phyloP scores from a whole-genome alignment of 345 rosid species.

The Rhizophora apiculata region DNA sequence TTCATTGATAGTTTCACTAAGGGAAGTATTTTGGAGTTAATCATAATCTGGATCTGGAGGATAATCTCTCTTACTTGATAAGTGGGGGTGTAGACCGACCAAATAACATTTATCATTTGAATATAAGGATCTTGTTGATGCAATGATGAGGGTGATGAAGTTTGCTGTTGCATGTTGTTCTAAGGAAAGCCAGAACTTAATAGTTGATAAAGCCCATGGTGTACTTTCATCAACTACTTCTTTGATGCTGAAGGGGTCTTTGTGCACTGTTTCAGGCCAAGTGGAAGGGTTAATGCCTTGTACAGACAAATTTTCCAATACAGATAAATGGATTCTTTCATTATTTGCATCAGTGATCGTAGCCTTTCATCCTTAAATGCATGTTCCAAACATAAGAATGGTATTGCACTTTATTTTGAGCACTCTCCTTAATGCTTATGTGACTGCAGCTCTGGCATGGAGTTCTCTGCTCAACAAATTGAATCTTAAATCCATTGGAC shows the following conservation, averaged over 20 bases:
- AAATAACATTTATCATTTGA: slow-evolving; percentile 13
- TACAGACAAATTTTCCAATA: slow-evolving; percentile 31
- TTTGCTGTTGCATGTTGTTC: slow-evolving; percentile 63
- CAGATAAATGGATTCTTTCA: slow-evolving; percentile 71
- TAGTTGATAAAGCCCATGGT: slow-evolving; percentile 55
- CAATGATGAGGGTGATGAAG: slow-evolving; percentile 60
- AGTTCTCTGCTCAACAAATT: slow-evolving; percentile 86
- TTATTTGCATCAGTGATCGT: slow-evolving; percentile 69
- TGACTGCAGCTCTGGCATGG: slow-evolving; percentile 74
- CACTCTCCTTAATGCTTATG: slow-evolving; percentile 51
- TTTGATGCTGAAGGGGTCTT: slow-evolving; percentile 44
- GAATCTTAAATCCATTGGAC: slow-evolving; percentile 32
- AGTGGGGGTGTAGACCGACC: background rate
- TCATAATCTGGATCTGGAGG: background rate
- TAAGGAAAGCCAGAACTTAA: slow-evolving; percentile 58
- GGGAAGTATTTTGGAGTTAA: background rate
- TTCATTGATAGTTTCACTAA: background rate
- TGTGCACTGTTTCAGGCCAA: slow-evolving; percentile 27
- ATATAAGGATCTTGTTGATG: slow-evolving; percentile 62
- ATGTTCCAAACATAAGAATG: slow-evolving; percentile 56
- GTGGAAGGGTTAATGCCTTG: slow-evolving; percentile 34
- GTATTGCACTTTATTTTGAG: slow-evolving; percentile 40
- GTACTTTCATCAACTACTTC: slow-evolving; percentile 47
- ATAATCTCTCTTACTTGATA: no score
- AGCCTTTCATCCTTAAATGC: slow-evolving; percentile 56